Evolutionary conservation across 1,284 basidiomycete species (phyloP).

Genomic region (Heterobasidion occidentale): DNA sequence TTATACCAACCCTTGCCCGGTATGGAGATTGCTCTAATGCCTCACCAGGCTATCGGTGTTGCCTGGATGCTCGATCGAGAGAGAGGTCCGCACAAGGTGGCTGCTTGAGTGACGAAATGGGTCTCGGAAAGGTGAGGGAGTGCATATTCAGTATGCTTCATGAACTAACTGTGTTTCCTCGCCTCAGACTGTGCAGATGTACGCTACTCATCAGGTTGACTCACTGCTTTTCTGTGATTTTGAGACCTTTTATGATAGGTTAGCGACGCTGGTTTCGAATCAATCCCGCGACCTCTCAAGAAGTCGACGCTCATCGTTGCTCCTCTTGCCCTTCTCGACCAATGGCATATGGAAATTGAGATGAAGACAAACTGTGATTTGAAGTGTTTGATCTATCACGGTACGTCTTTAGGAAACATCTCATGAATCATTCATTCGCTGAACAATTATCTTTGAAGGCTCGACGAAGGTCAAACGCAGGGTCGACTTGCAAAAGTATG

Average conservation of each 20-base stretch:
- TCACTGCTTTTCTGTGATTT: neutral
- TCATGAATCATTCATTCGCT: neutral
- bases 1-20: slow-evolving; percentile 36
- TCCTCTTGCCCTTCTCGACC: slow-evolving; percentile 46
- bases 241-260: slow-evolving; percentile 21
- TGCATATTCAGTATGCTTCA: neutral
- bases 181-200: slow-evolving; percentile 39
- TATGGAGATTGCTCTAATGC: slow-evolving; percentile 50
- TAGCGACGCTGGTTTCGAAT: slow-evolving; percentile 40
- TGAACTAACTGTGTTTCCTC: neutral
- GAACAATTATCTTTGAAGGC: slow-evolving; percentile 20
- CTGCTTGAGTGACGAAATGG: slow-evolving; percentile 75
- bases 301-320: slow-evolving; percentile 51
- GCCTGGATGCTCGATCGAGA: slow-evolving; percentile 63
- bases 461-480: slow-evolving; percentile 33
- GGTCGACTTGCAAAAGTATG: slow-evolving; percentile 38
- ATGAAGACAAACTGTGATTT: slow-evolving; percentile 40
- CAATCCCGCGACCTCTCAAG: slow-evolving; percentile 28
- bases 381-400: slow-evolving; percentile 49
- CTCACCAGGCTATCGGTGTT: slow-evolving; percentile 60
- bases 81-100: slow-evolving; percentile 39
- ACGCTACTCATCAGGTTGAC: slow-evolving; percentile 5
- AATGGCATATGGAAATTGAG: slow-evolving; percentile 53
- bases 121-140: slow-evolving; percentile 40
- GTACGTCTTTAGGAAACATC: slow-evolving; percentile 17